Percentiles rank a stretch among this genome's conserved stretches.
These are phyloP conservation scores for Colletotrichum kahawae DNA, from an alignment of 2,329 filamentous ascomycete genomes.

Conservation along the genomic window DNA sequence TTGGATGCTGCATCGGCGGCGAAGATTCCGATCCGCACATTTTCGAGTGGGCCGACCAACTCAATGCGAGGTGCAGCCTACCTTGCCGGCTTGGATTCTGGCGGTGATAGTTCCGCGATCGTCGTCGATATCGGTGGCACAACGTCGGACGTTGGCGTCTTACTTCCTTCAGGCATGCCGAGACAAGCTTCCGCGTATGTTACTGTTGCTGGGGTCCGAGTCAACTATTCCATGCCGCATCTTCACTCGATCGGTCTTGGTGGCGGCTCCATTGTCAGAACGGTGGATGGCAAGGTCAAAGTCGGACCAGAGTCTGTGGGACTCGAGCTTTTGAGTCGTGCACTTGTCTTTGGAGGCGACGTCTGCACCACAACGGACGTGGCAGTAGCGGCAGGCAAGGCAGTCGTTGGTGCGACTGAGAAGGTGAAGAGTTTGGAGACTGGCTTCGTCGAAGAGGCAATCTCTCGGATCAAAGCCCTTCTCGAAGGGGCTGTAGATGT, in stretches of 20 bases:
- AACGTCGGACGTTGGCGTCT: slow-evolving; percentile 54
- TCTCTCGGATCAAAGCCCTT: slow-evolving; percentile 19
- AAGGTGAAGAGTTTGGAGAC: slow-evolving; percentile 28
- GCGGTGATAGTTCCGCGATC: slow-evolving; percentile 27
- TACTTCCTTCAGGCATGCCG: slow-evolving; percentile 65
- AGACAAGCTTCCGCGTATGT: slow-evolving; percentile 67
- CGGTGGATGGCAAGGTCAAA: slow-evolving; percentile 32
- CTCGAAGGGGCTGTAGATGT: slow-evolving; percentile 30
- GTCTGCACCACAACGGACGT: slow-evolving; percentile 54
- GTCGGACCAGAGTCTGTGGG: slow-evolving; percentile 59
- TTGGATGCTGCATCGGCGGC: slow-evolving; percentile 58
- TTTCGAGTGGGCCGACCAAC: slow-evolving; percentile 54
- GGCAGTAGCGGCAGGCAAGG: slow-evolving; percentile 49
- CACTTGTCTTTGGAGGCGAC: slow-evolving; percentile 51
- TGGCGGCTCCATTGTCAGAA: slow-evolving; percentile 45
- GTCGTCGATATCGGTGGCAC: slow-evolving; percentile 61
- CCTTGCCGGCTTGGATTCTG: slow-evolving; percentile 44
- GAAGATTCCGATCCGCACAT: slow-evolving; percentile 57
- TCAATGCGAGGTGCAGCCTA: slow-evolving; percentile 56
- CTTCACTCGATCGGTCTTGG: slow-evolving; percentile 31
- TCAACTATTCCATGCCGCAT: slow-evolving; percentile 55
- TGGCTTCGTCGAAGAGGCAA: slow-evolving; percentile 29
- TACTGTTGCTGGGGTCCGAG: slow-evolving; percentile 65
- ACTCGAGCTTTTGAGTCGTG: slow-evolving; percentile 48
- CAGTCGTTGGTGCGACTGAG: slow-evolving; percentile 46